phyloP scores from a whole-genome alignment of 257 asterid species.

The Scutellaria barbata region DNA sequence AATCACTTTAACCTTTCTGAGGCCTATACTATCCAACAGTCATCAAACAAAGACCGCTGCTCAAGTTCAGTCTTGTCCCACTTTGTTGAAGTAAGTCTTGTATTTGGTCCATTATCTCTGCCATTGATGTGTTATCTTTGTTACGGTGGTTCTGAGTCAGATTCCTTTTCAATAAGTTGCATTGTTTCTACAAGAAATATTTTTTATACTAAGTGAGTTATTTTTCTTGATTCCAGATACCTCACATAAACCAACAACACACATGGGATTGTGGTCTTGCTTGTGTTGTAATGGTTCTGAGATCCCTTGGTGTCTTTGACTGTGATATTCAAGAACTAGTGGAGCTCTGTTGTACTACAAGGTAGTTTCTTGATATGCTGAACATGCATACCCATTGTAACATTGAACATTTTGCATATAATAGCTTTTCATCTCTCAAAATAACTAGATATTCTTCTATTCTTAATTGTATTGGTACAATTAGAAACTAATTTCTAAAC shows the following conservation, averaged over 20 bases:
- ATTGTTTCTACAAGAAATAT: neutral
- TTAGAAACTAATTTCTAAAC: slow-evolving; percentile 4
- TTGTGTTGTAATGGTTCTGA: slow-evolving; percentile 85
- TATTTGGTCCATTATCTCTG: neutral
- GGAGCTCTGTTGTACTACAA: slow-evolving; percentile 75
- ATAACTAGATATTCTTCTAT: too few species aligned
- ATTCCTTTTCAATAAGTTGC: slow-evolving; percentile 9
- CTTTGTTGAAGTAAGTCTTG: slow-evolving; percentile 61
- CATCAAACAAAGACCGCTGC: slow-evolving; percentile 45
- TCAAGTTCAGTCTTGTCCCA: slow-evolving; percentile 40
- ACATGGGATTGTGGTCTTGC: slow-evolving; percentile 99
- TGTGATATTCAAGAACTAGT: slow-evolving; percentile 60
- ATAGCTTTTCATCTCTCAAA: too few species aligned
- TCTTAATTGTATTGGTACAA: neutral
- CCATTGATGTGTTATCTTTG: slow-evolving; percentile 18
- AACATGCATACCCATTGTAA: too few species aligned
- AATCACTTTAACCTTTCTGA: slow-evolving; percentile 49
- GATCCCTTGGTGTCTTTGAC: slow-evolving; percentile 58
- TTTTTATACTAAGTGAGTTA: slow-evolving; percentile 23
- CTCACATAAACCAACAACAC: slow-evolving; percentile 79
- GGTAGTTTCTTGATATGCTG: slow-evolving; percentile 48
- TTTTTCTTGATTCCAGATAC: slow-evolving; percentile 58
- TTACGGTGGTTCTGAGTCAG: slow-evolving; percentile 16
- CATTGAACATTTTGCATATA: too few species aligned
- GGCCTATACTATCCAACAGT: slow-evolving; percentile 47